These are phyloP conservation scores for Ustilago trichophora DNA, from an alignment of 1,284 basidiomycete species.

Conservation along the genomic window DNA sequence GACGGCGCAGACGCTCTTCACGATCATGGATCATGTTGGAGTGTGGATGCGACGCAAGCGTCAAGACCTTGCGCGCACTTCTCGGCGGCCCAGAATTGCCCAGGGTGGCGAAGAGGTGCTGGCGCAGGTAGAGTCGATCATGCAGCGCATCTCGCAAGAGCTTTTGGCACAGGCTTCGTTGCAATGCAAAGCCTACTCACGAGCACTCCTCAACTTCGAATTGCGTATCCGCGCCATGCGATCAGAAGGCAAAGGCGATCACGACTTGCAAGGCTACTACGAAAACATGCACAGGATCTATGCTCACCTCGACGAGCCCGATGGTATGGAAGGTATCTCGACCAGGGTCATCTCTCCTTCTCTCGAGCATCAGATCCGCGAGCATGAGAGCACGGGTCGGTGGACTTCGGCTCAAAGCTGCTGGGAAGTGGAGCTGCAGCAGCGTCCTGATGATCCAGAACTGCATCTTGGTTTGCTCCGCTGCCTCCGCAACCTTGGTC, in stretches of 20 bases:
- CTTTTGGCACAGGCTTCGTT: conserved; percentile 93
- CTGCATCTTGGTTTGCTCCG: conserved; percentile 89
- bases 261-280: conserved; percentile 75
- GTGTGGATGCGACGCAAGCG: conserved; percentile 78
- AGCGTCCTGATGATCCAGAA: conserved; percentile 85
- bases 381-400: conserved; percentile 94
- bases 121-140: conserved; percentile 75
- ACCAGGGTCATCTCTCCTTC: conserved; percentile 87
- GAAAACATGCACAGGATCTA: conserved; percentile 96
- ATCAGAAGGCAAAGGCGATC: conserved; percentile 46
- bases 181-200: conserved; percentile 90
- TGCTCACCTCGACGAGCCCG: conserved; percentile 93
- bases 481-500: conserved; percentile 92
- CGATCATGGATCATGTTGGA: conserved; percentile 91
- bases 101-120: conserved; percentile 52
- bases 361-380: conserved; percentile 94
- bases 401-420: conserved; percentile 99
- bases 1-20: conserved; percentile 84
- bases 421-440: conserved; percentile 97
- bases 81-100: conserved; percentile 26
- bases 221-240: conserved; percentile 68
- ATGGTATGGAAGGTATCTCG: conserved; percentile 99
- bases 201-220: conserved; percentile 94
- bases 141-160: conserved; percentile 84
- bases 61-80: conserved; percentile 55